Percentiles rank a stretch among this genome's conserved stretches.
Conservation (phyloP, 139 green algal species). For the Volvox africanus region DNA sequence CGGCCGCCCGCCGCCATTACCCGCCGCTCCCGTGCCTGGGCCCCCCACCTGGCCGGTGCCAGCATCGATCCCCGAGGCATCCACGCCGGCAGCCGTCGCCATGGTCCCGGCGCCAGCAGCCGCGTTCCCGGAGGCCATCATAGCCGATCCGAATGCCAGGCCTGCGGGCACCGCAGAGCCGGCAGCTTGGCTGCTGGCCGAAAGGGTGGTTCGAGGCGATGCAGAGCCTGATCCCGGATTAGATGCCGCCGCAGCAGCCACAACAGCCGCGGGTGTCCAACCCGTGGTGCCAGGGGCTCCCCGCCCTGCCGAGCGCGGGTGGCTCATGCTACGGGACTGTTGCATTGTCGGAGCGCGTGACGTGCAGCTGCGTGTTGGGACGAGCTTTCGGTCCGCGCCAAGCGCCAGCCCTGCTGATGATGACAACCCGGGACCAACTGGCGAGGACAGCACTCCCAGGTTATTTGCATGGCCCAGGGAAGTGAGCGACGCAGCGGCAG, state of each 20-base stretch:
- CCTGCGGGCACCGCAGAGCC: no score
- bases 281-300: background rate
- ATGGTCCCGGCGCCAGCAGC: no score
- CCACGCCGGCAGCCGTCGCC: no score
- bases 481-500: background rate
- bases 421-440: background rate
- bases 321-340: background rate
- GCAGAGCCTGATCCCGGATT: background rate
- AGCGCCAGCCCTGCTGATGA: background rate
- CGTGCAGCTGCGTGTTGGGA: slow-evolving; percentile 10
- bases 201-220: background rate
- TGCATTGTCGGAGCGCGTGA: background rate
- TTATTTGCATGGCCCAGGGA: background rate
- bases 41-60: background rate
- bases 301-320: background rate
- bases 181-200: background rate
- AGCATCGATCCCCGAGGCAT: background rate
- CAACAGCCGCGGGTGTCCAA: background rate
- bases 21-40: no score
- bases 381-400: slow-evolving; percentile 7
- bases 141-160: no score
- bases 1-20: background rate
- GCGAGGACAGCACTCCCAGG: background rate
- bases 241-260: no score
- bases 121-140: background rate